These are phyloP conservation scores for Amauroascus niger DNA, from an alignment of 2,329 filamentous ascomycete genomes.

Conservation along the genomic window DNA sequence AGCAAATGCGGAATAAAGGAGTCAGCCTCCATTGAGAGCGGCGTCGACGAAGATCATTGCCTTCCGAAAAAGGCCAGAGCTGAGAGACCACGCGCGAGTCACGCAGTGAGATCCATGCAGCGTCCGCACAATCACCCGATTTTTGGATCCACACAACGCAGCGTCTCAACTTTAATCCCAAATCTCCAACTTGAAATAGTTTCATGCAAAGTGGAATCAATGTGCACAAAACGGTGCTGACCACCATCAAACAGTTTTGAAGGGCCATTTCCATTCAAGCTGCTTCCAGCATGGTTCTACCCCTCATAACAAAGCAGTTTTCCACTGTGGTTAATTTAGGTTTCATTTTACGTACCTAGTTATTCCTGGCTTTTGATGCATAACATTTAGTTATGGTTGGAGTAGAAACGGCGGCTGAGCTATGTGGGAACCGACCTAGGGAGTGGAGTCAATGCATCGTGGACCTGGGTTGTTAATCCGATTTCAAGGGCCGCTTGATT, in stretches of 20 bases:
- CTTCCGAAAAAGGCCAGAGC: neutral
- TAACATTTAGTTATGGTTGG: neutral
- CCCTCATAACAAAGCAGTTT: neutral
- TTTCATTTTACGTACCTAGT: neutral
- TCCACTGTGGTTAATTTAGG: neutral
- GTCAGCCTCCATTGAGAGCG: neutral
- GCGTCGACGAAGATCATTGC: neutral
- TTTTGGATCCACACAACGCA: slow-evolving; percentile 1
- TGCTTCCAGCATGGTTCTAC: neutral
- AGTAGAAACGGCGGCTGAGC: neutral
- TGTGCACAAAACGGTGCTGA: neutral
- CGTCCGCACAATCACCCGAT: slow-evolving; percentile 2
- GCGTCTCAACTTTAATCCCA: neutral
- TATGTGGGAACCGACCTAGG: neutral
- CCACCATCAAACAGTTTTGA: neutral
- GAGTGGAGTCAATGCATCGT: neutral
- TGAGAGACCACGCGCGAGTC: neutral
- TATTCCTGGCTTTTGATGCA: neutral
- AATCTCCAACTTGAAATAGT: neutral
- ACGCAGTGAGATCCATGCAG: slow-evolving; percentile 2
- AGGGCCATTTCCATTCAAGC: neutral
- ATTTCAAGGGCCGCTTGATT: too few relatives aligned
- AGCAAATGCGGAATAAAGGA: neutral
- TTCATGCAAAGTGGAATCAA: slow-evolving; percentile 2
- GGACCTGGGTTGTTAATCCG: too few relatives aligned